Evolutionary conservation across 768 basidiomycete genomes (phyloP), one percentile per base, ranked within the genome.

Genomic region (Rhodotorula graminis): DNA sequence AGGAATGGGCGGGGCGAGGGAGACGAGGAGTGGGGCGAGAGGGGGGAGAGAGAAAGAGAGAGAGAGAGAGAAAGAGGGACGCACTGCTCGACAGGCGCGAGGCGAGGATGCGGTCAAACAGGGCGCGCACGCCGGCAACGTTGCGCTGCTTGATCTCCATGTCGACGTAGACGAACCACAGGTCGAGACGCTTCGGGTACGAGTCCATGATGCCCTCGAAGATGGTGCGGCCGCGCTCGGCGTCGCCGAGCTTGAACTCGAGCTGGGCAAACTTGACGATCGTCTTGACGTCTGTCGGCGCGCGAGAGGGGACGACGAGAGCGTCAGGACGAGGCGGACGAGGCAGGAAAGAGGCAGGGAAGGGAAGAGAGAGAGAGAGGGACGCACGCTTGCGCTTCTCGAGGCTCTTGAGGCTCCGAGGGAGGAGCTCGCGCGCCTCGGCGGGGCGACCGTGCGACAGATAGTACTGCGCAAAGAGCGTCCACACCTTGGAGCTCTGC

Each of bases 151-250:
- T 85, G 10, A 88, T 89, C 80, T 98, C 92, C 90, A 96, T 94
- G 80, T 99, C 96, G 81, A 97, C 89, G 82, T 99, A 99, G 62
- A 97, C 84, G 53, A 89, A 90, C 95, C 96, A 98, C 61, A 97
- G 83, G 78, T 98, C 93, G 85, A 93, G 89, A 67, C 92, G 87
- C 82, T 94, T 97, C 8, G 93, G 89, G 83, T 97, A 93, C 23
- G 91, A 92, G 81, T 96, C 94, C 57, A 98, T 84, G 74, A 99
- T 91, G 57, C 95, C 96, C 80, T 98, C 95, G 72, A 96, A 97
- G 63, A 99, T 85, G 1, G 95, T 99, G 80, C 90, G 90, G 42
- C 94, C 96, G 60, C 96, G 88, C 80, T 99, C 96, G 3, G 91
- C 84, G 76, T 98, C 96, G 5, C 93, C 96, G 44, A 89, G 83